These are phyloP conservation scores for Clonostachys solani DNA, from an alignment of 2,329 filamentous ascomycete species.

Conservation along the genomic window DNA sequence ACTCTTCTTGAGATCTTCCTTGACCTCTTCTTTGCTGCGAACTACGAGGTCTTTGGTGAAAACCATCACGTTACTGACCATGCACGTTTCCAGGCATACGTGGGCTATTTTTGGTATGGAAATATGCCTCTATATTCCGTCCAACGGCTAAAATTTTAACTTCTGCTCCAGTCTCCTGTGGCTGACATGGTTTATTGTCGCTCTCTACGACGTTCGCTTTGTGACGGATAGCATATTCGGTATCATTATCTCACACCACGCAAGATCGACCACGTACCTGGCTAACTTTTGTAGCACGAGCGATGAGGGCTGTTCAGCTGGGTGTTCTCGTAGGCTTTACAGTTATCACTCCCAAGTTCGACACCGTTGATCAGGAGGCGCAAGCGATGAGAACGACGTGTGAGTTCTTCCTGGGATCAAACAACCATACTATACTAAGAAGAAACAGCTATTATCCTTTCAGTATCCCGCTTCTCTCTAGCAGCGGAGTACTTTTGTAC, in stretches of 20 bases:
- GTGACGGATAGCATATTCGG: slow-evolving; percentile 59
- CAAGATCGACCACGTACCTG: no score
- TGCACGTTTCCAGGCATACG: slow-evolving; percentile 23
- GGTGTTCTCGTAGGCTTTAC: slow-evolving; percentile 63
- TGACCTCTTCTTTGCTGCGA: slow-evolving; percentile 46
- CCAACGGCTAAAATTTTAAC: not conserved
- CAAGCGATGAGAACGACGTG: slow-evolving; percentile 34
- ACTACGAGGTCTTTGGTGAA: slow-evolving; percentile 54
- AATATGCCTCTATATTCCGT: not conserved
- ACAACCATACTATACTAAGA: slow-evolving; percentile 3
- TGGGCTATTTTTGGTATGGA: slow-evolving; percentile 21
- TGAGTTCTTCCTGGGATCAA: slow-evolving; percentile 5
- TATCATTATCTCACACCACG: slow-evolving; percentile 1
- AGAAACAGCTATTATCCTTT: slow-evolving; percentile 35
- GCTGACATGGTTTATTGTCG: slow-evolving; percentile 65
- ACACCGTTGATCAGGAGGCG: slow-evolving; percentile 28
- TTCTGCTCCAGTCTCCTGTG: slow-evolving; percentile 44
- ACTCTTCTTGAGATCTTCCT: slow-evolving; percentile 30
- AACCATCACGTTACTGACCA: slow-evolving; percentile 22
- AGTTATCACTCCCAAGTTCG: slow-evolving; percentile 48
- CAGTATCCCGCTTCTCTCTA: slow-evolving; percentile 46
- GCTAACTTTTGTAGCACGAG: slow-evolving; percentile 29
- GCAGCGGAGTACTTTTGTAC: slow-evolving; percentile 48
- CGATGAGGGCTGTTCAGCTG: slow-evolving; percentile 55
- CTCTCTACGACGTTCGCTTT: slow-evolving; percentile 63